phyloP scores from a whole-genome alignment of 1,284 basidiomycete genomes.

The Mycosarcoma maydis region DNA sequence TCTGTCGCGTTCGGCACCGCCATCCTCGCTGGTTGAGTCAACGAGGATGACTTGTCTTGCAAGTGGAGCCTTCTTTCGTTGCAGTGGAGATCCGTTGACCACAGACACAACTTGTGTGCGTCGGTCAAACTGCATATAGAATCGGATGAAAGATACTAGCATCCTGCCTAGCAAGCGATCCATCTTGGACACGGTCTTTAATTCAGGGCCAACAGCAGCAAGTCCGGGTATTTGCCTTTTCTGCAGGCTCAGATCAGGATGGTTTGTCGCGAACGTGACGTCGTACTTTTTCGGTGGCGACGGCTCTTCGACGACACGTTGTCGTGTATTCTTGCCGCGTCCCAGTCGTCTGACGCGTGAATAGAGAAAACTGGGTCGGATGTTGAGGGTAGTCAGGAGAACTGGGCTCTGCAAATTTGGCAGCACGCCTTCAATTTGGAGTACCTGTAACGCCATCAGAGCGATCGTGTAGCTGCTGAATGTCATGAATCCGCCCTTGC shows the following conservation, averaged over 20 bases:
- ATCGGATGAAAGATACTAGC: slow-evolving; percentile 26
- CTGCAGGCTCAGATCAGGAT: slow-evolving; percentile 5
- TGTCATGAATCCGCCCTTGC: slow-evolving; percentile 35
- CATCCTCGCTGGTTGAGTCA: slow-evolving; percentile 23
- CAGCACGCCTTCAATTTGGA: slow-evolving; percentile 59
- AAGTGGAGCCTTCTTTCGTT: slow-evolving; percentile 7
- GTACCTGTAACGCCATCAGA: slow-evolving; percentile 61
- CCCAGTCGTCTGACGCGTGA: slow-evolving; percentile 24
- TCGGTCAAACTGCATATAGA: slow-evolving; percentile 20
- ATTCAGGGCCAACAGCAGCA: not conserved
- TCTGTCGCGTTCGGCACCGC: not conserved
- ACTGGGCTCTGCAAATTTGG: slow-evolving; percentile 65
- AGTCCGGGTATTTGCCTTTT: slow-evolving; percentile 4
- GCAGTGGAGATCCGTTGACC: slow-evolving; percentile 22
- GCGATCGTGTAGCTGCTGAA: slow-evolving; percentile 60
- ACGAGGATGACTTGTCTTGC: slow-evolving; percentile 11
- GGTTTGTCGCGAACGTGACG: slow-evolving; percentile 21
- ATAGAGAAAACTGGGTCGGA: slow-evolving; percentile 43
- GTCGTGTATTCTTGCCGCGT: slow-evolving; percentile 14
- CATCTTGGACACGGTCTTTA: not conserved
- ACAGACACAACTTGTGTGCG: slow-evolving; percentile 27
- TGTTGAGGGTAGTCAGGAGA: slow-evolving; percentile 46
- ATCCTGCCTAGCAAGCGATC: slow-evolving; percentile 34
- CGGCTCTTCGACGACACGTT: not conserved
- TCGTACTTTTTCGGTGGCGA: slow-evolving; percentile 28